A percentile compares a stretch with the other conserved stretches of the same genome.
phyloP scores from a whole-genome alignment of 2,329 filamentous ascomycete genomes.

The Corynespora cassiicola region DNA sequence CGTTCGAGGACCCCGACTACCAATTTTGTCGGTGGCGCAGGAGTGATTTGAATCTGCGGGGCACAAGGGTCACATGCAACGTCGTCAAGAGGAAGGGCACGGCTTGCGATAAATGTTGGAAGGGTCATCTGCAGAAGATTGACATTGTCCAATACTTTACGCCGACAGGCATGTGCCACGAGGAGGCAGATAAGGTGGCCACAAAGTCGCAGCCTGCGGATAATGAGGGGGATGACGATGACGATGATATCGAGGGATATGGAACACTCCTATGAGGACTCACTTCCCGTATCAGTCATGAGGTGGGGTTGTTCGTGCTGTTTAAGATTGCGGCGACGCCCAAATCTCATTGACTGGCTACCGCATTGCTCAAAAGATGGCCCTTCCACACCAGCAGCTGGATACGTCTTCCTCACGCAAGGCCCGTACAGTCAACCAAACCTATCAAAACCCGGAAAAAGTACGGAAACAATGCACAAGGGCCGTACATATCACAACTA shows the following conservation, averaged over 20 bases:
- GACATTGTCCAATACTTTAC: slow-evolving; percentile 32
- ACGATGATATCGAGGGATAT: slow-evolving; percentile 27
- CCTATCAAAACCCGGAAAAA: too few species aligned
- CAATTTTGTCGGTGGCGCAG: slow-evolving; percentile 31
- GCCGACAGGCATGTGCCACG: slow-evolving; percentile 34
- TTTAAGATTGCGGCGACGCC: too few species aligned
- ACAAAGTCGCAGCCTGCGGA: slow-evolving; percentile 16
- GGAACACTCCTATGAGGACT: too few species aligned
- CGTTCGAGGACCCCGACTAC: slow-evolving; percentile 35
- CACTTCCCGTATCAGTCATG: too few species aligned
- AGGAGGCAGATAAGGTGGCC: slow-evolving; percentile 28
- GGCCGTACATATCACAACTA: too few species aligned
- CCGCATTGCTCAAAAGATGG: too few species aligned
- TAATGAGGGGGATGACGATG: slow-evolving; percentile 24
- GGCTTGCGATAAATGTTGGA: slow-evolving; percentile 33
- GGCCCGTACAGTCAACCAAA: too few species aligned
- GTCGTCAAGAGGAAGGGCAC: slow-evolving; percentile 26
- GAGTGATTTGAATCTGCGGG: slow-evolving; percentile 30
- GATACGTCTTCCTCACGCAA: too few species aligned
- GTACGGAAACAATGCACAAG: too few species aligned
- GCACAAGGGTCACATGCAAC: slow-evolving; percentile 23
- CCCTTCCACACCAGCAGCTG: too few species aligned
- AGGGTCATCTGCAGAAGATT: slow-evolving; percentile 27
- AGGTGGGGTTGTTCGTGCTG: too few species aligned
- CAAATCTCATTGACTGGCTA: too few species aligned